Evolutionary conservation across 495 filamentous ascomycete genomes (phyloP).

Genomic region (Aspergillus ostianus): DNA sequence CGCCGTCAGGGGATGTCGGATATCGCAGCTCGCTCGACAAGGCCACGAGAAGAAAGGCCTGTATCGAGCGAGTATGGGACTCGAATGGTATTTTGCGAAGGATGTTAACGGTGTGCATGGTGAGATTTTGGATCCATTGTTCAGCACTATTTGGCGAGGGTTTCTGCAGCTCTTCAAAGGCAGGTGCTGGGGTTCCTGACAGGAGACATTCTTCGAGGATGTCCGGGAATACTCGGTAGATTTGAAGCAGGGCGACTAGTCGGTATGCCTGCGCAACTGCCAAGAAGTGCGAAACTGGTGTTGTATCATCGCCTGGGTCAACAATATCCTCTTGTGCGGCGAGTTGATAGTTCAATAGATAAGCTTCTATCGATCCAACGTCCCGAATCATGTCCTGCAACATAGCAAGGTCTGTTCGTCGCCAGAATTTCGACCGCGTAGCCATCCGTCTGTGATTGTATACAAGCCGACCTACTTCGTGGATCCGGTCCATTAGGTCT

Average conservation of each 20-base stretch:
- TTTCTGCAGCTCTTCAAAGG: not conserved
- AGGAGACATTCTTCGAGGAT: not conserved
- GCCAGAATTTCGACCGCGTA: not conserved
- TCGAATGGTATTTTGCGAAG: not conserved
- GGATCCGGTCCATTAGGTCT: not conserved
- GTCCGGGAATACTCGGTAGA: slow-evolving; percentile 4
- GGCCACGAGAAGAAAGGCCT: slow-evolving; percentile 4
- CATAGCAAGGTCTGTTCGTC: not conserved
- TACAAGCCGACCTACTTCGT: not conserved
- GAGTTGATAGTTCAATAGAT: not conserved
- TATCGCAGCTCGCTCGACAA: slow-evolving; percentile 3
- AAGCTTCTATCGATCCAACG: not conserved
- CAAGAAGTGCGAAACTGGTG: not conserved
- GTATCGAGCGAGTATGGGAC: slow-evolving; percentile 3
- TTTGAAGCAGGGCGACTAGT: slow-evolving; percentile 1
- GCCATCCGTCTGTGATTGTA: not conserved
- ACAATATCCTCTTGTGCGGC: not conserved
- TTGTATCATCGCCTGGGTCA: not conserved
- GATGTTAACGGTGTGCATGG: not conserved
- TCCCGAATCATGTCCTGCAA: not conserved
- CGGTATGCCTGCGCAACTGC: not conserved
- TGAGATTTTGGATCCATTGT: not conserved
- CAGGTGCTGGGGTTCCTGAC: not conserved
- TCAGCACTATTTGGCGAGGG: not conserved
- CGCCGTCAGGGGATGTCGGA: not conserved